These are phyloP conservation scores for Naganishia albida DNA, from an alignment of 1,284 basidiomycete species.

Conservation along the genomic window DNA sequence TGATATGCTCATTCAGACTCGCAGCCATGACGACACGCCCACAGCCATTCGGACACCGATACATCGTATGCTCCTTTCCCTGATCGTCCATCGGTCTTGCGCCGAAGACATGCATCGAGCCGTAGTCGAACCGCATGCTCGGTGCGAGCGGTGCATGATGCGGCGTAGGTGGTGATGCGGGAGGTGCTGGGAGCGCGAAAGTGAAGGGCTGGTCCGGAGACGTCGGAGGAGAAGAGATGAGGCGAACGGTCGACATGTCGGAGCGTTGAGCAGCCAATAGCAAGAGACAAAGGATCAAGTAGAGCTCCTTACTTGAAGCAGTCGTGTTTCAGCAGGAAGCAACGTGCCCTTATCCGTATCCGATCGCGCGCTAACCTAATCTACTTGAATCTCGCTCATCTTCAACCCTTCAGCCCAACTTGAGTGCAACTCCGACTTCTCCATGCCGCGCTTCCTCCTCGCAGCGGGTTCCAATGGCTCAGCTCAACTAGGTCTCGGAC, in stretches of 20 bases:
- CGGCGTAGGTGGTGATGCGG: not conserved
- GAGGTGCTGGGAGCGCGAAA: slow-evolving; percentile 1
- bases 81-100: slow-evolving; percentile 28
- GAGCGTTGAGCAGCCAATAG: not conserved
- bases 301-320: too few relatives aligned
- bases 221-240: slow-evolving; percentile 1
- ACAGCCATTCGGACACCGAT: slow-evolving; percentile 18
- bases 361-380: too few relatives aligned
- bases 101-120: slow-evolving; percentile 18
- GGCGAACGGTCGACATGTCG: slow-evolving; percentile 2
- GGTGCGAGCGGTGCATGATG: slow-evolving; percentile 9
- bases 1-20: slow-evolving; percentile 12
- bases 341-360: too few relatives aligned
- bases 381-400: too few relatives aligned
- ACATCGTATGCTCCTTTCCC: slow-evolving; percentile 18
- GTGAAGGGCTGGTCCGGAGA: slow-evolving; percentile 3
- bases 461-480: slow-evolving; percentile 75
- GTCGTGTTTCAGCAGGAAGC: not conserved
- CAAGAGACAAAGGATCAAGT: too few relatives aligned
- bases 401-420: not conserved
- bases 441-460: slow-evolving; percentile 46
- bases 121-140: slow-evolving; percentile 12
- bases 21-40: slow-evolving; percentile 28
- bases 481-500: slow-evolving; percentile 68
- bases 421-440: not conserved